phyloP scores from a whole-genome alignment of 495 filamentous ascomycete species.

The Penicillium argentinense region DNA sequence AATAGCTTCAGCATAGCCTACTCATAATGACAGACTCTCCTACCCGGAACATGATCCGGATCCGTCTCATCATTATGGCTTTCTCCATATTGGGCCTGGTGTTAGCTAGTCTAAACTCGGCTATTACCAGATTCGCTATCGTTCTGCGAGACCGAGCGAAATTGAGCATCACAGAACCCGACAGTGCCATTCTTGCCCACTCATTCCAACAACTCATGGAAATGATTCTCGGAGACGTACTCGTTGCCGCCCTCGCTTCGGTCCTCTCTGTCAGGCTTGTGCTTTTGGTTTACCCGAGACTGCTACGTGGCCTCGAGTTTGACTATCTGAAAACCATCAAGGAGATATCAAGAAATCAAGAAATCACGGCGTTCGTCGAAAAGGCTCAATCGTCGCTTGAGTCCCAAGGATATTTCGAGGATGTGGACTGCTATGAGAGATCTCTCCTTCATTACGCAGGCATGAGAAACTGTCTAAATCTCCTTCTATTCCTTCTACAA shows the following conservation, averaged over 20 bases:
- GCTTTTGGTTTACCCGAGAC: background rate
- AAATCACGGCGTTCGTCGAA: background rate
- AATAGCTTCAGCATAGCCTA: background rate
- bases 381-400: background rate
- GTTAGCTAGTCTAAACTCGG: background rate
- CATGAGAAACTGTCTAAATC: background rate
- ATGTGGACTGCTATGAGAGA: background rate
- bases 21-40: background rate
- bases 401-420: background rate
- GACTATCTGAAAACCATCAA: background rate
- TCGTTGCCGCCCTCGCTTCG: background rate
- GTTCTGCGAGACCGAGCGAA: background rate
- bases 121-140: background rate
- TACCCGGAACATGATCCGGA: background rate
- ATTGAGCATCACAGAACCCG: background rate
- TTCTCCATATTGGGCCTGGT: background rate
- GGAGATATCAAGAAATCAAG: background rate
- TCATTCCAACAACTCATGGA: background rate
- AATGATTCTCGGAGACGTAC: background rate
- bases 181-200: background rate
- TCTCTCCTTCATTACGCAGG: background rate
- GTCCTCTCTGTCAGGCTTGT: background rate
- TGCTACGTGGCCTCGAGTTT: background rate
- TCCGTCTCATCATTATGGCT: background rate
- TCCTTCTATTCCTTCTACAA: background rate